Evolutionary conservation across 1,139 yeast genomes (phyloP), one percentile per base, ranked within the genome.

Genomic region (Saccharomyces uvarum): DNA sequence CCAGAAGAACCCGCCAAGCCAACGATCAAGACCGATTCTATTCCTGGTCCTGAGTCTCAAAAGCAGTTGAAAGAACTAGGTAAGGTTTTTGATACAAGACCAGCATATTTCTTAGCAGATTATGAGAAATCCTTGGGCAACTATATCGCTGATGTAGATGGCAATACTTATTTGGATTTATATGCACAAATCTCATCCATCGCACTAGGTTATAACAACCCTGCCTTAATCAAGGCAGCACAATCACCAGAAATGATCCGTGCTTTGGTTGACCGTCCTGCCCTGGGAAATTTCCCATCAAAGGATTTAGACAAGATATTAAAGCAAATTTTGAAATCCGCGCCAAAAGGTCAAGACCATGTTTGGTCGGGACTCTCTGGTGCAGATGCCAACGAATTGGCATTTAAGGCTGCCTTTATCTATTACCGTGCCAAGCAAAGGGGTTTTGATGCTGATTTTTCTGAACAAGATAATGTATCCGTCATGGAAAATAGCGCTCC

Each of bases 341-440:
- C 90, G 42, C 91, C 90, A 59, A 78, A 81, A 57, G 89, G 89
- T 13, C 78, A 82, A 72, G 70, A 72, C 55, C 77, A 78, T 61
- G 82, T 85, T 44, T 84, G 89, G 86, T 81, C 86, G 28, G 86
- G 87, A 13, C 76, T 83, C 51, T 78, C 86, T 48, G 90, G 91
- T 52, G 83, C 89, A 2, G 86, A 83, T 70, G 90, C 91, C 55
- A 85, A 84, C 65, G 91, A 85, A 71, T 77, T 85, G 59, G 90
- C 91, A 3, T 84, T 77, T 72, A 84, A 85, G 68, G 90, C 90
- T 21, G 90, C 90, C 4, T 84, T 84, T 65, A 83, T 84, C 83
- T 84, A 79, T 73, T 87, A 83, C 67, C 85, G 82, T 59, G 75
- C 80, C 49, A 77, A 79, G 60, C 75, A 74, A 61, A 78, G 90